A percentile compares a stretch with the other conserved stretches of the same genome.
phyloP scores from a whole-genome alignment of 176 grass and related monocot species.

The Juncus inflexus region DNA sequence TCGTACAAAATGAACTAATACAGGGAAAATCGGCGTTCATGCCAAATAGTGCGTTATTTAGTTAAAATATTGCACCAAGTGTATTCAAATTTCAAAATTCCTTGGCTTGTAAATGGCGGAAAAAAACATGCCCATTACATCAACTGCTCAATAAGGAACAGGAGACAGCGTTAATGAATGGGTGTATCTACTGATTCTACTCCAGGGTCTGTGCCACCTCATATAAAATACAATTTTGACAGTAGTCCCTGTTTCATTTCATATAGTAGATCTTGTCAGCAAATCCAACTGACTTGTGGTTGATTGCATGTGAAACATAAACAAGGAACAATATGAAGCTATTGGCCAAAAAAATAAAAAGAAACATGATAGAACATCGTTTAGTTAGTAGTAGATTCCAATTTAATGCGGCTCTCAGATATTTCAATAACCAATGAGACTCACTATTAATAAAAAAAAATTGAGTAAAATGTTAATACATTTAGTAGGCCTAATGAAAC shows the following conservation, averaged over 20 bases:
- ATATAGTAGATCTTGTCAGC: constrained; percentile 6
- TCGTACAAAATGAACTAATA: neutral
- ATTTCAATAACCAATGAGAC: too few relatives aligned
- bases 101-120: too few relatives aligned
- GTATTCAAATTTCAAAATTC: neutral
- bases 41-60: too few relatives aligned
- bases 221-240: neutral
- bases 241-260: neutral
- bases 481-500: too few relatives aligned
- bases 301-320: constrained; percentile 2
- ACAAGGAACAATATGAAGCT: neutral
- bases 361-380: too few relatives aligned
- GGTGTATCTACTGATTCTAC: neutral
- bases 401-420: too few relatives aligned
- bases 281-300: neutral
- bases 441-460: too few relatives aligned
- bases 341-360: neutral
- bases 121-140: constrained; percentile 1
- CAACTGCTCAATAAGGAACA: neutral
- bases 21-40: too few relatives aligned
- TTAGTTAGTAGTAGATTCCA: too few relatives aligned
- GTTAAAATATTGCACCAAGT: neutral
- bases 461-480: too few relatives aligned
- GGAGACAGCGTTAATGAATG: neutral
- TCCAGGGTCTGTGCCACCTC: neutral